Percentiles rank a stretch among this genome's conserved stretches.
These are phyloP conservation scores for Mycena amicta DNA, from an alignment of 768 basidiomycete genomes.

Conservation along the genomic window DNA sequence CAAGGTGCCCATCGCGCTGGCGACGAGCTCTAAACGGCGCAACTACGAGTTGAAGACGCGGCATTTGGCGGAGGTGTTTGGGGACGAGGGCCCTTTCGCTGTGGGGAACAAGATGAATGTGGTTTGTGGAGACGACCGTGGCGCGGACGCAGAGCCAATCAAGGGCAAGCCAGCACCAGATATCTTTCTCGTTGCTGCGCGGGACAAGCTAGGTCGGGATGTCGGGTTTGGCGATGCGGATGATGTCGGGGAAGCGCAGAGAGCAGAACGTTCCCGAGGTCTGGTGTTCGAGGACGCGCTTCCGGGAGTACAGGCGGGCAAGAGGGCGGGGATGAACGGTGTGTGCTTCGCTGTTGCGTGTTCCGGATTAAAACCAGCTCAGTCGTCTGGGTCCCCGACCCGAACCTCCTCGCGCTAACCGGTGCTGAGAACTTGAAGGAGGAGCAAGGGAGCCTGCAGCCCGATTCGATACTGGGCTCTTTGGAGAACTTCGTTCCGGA, in stretches of 20 bases:
- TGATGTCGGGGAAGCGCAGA: slow-evolving; percentile 34
- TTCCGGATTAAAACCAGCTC: no score
- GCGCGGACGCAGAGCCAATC: slow-evolving; percentile 42
- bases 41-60: slow-evolving; percentile 71
- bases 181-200: slow-evolving; percentile 77
- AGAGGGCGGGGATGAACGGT: slow-evolving; percentile 86
- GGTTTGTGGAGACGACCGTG: slow-evolving; percentile 71
- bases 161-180: slow-evolving; percentile 83
- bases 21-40: slow-evolving; percentile 70
- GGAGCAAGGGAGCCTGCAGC: background rate
- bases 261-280: slow-evolving; percentile 57
- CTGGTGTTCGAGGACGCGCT: slow-evolving; percentile 85
- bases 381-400: slow-evolving; percentile 89
- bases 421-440: slow-evolving; percentile 47
- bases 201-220: slow-evolving; percentile 52
- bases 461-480: slow-evolving; percentile 59
- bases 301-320: slow-evolving; percentile 77
- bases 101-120: slow-evolving; percentile 42
- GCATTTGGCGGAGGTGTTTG: slow-evolving; percentile 61
- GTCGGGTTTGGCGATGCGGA: slow-evolving; percentile 56
- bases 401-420: slow-evolving; percentile 57
- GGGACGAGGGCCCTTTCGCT: slow-evolving; percentile 52
- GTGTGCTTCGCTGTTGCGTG: no score
- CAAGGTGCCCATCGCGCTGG: slow-evolving; percentile 76
- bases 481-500: slow-evolving; percentile 79